These are phyloP conservation scores for Tulasnella sp. DNA, from an alignment of 768 basidiomycete genomes.

Conservation along the genomic window DNA sequence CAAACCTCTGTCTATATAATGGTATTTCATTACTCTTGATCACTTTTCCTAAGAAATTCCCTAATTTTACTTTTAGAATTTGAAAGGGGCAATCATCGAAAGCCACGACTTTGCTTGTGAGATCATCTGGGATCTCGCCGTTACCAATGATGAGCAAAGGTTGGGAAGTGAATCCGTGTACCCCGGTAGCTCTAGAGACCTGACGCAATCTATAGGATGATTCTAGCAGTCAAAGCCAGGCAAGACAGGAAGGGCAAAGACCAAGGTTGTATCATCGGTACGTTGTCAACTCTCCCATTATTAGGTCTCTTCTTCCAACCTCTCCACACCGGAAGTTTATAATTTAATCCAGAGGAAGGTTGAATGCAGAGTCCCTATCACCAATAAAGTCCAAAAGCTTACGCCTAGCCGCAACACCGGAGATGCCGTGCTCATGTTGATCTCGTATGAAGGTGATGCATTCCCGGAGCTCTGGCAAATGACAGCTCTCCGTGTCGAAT, in stretches of 20 bases:
- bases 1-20: too few species aligned
- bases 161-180: neutral
- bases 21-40: too few species aligned
- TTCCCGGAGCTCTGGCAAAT: conserved; percentile 71
- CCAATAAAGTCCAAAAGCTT: conserved; percentile 69
- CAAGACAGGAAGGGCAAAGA: neutral
- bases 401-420: conserved; percentile 51
- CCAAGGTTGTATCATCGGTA: neutral
- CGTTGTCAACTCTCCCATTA: neutral
- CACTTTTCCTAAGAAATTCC: neutral
- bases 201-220: neutral
- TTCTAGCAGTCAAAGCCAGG: neutral
- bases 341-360: conserved; percentile 61
- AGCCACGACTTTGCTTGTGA: neutral
- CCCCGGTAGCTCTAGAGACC: neutral
- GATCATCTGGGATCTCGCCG: neutral
- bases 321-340: conserved; percentile 47
- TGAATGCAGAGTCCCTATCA: conserved; percentile 69
- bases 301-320: neutral
- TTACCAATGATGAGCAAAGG: neutral
- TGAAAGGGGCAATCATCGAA: neutral
- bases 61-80: neutral
- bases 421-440: conserved; percentile 55
- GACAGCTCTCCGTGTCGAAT: conserved; percentile 48
- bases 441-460: conserved; percentile 73